Evolutionary conservation across 148 eudicot species (phyloP).

Genomic region (Persicaria tinctoria): DNA sequence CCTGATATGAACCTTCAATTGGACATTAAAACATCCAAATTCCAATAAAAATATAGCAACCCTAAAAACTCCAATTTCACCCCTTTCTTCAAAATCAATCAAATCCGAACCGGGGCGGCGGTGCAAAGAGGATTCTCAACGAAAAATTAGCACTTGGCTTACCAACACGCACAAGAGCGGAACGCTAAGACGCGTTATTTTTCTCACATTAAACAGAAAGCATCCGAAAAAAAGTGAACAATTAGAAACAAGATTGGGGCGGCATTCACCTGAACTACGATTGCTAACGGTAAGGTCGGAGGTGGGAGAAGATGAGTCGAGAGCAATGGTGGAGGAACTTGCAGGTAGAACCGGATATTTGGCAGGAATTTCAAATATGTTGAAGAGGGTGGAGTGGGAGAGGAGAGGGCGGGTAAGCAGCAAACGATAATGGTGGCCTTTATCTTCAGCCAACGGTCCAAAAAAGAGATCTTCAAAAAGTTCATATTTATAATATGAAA

Average conservation of each 20-base stretch:
- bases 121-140: neutral
- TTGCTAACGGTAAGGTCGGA: neutral
- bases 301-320: neutral
- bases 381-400: neutral
- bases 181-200: neutral
- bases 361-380: constrained; percentile 1
- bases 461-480: too few species aligned
- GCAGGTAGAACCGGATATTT: neutral
- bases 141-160: neutral
- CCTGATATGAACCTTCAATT: neutral
- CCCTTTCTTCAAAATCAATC: neutral
- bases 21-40: neutral
- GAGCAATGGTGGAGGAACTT: neutral
- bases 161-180: neutral
- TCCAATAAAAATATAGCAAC: neutral
- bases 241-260: neutral
- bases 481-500: too few species aligned
- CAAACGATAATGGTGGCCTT: constrained; percentile 7
- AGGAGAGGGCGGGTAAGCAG: neutral
- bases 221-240: neutral
- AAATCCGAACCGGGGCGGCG: neutral
- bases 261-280: constrained; percentile 1
- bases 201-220: neutral
- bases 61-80: neutral
- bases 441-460: constrained; percentile 1